Base-by-base conservation (phyloP, 2,329 filamentous ascomycete species). In the Alternaria atra region DNA sequence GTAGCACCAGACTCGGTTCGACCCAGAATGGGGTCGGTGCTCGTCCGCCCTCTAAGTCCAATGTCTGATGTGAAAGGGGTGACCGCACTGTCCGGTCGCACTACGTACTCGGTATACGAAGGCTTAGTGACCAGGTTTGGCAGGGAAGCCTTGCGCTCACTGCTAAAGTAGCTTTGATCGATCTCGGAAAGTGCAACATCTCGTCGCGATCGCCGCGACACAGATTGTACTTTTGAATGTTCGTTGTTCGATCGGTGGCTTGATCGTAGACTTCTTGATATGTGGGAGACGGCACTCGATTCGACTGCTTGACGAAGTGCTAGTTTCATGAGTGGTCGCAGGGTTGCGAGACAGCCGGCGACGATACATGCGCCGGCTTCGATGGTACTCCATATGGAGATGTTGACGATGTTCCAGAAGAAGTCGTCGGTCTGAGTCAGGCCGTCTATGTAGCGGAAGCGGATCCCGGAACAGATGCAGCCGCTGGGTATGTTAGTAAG, bases 391-490 rank as follows among this genome's bases (percentile, higher is more conserved):
- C 75, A 79, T 48, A 83, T 81, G 25, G 80, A 79, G 39, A 83
- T 79, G 57, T 83, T 80, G 50, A 79, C 76, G 1, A 82, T 84
- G 58, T 82, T 77, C 64, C 78, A 82, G 42, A 82, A 77, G 62
- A 82, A 83, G 57, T 83, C 80, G 37, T 83, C 80, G 32, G 71
- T 71, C 37, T 82, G 72, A 1, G 74, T 73, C 30, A 84, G 64
- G 61, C 70, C 74, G 56, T 80, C 69, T 52, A 78, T 71, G 69
- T 84, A 81, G n/a, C 80, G 80, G 53, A 85, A 79, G n/a, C 85
- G 81, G n/a, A 85, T 79, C 15, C 81, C 80, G 2, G 83, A 85
- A 54, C 83, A 84, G 61, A 85, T 78, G 63, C 86, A 86, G 25
- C 86, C 89, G 37, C 75, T 77, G 29, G n/a, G 42, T 34, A 27